Percentiles rank a stretch among this genome's conserved stretches.
Evolutionary conservation across 2,329 filamentous ascomycete genomes (phyloP).

Genomic region (Didymella arachidicola): DNA sequence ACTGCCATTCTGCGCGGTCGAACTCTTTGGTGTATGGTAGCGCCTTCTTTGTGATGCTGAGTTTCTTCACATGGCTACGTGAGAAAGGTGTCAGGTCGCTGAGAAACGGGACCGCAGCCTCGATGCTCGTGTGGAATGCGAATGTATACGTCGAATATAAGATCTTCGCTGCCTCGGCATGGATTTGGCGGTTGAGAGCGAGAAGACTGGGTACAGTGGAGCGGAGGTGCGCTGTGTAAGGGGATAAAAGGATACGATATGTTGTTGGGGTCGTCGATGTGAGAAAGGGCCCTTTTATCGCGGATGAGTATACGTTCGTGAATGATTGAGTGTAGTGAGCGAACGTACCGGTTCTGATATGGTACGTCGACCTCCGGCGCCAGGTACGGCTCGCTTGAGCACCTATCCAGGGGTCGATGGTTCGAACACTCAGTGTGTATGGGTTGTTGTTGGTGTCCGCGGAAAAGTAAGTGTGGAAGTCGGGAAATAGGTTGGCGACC

Average conservation of each 20-base stretch:
- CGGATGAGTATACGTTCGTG: slow-evolving; percentile 25
- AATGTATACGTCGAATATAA: slow-evolving; percentile 66
- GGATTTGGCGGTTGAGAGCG: slow-evolving; percentile 49
- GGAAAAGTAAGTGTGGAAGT: slow-evolving; percentile 55
- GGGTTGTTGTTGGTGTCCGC: slow-evolving; percentile 41
- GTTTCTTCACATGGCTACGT: slow-evolving; percentile 57
- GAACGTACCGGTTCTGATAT: slow-evolving; percentile 44
- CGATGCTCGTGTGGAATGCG: slow-evolving; percentile 66
- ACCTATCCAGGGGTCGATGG: slow-evolving; percentile 52
- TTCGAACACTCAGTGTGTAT: slow-evolving; percentile 54
- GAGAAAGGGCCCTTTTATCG: slow-evolving; percentile 51
- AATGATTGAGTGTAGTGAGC: slow-evolving; percentile 5
- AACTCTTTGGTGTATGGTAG: slow-evolving; percentile 63
- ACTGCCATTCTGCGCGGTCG: slow-evolving; percentile 63
- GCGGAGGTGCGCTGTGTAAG: slow-evolving; percentile 57
- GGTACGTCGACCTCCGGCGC: slow-evolving; percentile 51
- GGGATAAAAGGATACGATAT: slow-evolving; percentile 60
- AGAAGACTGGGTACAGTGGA: slow-evolving; percentile 44
- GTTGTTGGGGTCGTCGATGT: slow-evolving; percentile 61
- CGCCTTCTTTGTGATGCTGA: slow-evolving; percentile 65
- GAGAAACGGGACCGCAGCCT: slow-evolving; percentile 68
- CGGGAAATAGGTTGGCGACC: slow-evolving; percentile 46
- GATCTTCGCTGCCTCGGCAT: slow-evolving; percentile 64
- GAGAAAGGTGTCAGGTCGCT: slow-evolving; percentile 62
- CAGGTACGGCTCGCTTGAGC: slow-evolving; percentile 35